Base-by-base conservation (phyloP, 768 basidiomycete genomes). In the Naganishia vaughanmartiniae region DNA sequence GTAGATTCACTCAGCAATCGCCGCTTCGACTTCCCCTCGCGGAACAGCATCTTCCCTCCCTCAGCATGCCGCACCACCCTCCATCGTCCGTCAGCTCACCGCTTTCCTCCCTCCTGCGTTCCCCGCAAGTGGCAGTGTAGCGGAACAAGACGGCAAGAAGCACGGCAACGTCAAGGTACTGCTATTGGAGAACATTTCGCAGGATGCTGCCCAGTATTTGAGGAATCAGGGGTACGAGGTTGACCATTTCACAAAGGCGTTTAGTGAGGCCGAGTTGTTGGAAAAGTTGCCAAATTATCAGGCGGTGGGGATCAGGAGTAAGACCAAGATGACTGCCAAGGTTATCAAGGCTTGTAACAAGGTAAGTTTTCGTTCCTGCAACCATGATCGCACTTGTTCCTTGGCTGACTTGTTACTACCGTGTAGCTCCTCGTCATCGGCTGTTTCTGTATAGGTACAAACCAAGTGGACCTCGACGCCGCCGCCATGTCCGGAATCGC, bases 361-460 rank as follows among this genome's bases (percentile, higher is more conserved):
- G 86, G 95, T 89, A 77, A 58, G 86, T 77, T 4, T 24, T 26
- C 26, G 21, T 17, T n/a, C 10, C 2, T 42, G 42, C 10, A 15
- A 7, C 24, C 5, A 7, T 19, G 36, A 0, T 1, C 14, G 10
- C 24, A 31, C 19, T 33, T 6, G 28, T n/a, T n/a, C n/a, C 19
- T 28, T 34, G 12, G 31, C 39, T 53, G 14, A 53, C 17, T 30
- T 63, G 31, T 17, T 9, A 24, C 55, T 42, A 39, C 15, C 12
- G 5, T 46, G 14, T 77, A 99, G 93, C 89, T 99, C 55, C 86
- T 97, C 15, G 91, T 89, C 77, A 92, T 98, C 73, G 95, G 96
- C 14, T 99, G 96, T 82, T 99, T 99, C 86, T 99, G 96, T 83
- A 99, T 99, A 74, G 96, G 96, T 63, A 94, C 92, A 66, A 98